Evolutionary conservation across 2,329 filamentous ascomycete genomes (phyloP).

Genomic region (Lasiodiplodia sp.): DNA sequence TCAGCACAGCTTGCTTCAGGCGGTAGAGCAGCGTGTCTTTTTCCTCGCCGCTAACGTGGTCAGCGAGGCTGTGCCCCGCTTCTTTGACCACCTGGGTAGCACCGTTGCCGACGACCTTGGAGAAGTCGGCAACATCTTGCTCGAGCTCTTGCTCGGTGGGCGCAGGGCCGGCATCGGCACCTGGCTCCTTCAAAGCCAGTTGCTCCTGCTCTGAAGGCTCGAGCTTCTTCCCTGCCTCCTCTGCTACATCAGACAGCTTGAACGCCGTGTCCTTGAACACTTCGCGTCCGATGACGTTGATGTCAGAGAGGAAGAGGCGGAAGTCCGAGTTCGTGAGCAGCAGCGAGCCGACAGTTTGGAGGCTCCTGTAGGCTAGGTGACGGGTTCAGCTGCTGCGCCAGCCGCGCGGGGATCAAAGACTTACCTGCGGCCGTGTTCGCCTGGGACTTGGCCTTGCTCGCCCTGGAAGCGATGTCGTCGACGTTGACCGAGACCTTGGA

Average conservation of each 20-base stretch:
- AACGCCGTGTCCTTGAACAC: slow-evolving; percentile 88
- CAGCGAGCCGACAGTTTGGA: slow-evolving; percentile 83
- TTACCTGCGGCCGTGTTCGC: slow-evolving; percentile 75
- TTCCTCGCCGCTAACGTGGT: slow-evolving; percentile 76
- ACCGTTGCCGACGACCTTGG: slow-evolving; percentile 55
- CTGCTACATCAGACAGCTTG: slow-evolving; percentile 76
- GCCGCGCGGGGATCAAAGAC: slow-evolving; percentile 34
- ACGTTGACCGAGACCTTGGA: slow-evolving; percentile 74
- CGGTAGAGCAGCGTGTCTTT: slow-evolving; percentile 75
- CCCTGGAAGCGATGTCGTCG: slow-evolving; percentile 67
- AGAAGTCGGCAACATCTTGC: slow-evolving; percentile 52
- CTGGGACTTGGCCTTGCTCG: slow-evolving; percentile 68
- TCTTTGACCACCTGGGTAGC: slow-evolving; percentile 59
- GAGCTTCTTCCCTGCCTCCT: slow-evolving; percentile 75
- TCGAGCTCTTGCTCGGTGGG: slow-evolving; percentile 70
- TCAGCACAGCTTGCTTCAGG: slow-evolving; percentile 76
- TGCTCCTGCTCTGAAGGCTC: slow-evolving; percentile 71
- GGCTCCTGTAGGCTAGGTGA: slow-evolving; percentile 73
- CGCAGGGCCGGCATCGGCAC: slow-evolving; percentile 58
- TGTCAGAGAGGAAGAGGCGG: slow-evolving; percentile 81
- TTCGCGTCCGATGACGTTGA: slow-evolving; percentile 79
- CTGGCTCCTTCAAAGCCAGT: slow-evolving; percentile 60
- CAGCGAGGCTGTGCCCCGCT: slow-evolving; percentile 72
- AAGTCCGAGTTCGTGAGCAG: slow-evolving; percentile 91
- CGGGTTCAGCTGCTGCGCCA: slow-evolving; percentile 34